Conservation (phyloP, 371 early-diverging fungal species). For the Mucor ambiguus region DNA sequence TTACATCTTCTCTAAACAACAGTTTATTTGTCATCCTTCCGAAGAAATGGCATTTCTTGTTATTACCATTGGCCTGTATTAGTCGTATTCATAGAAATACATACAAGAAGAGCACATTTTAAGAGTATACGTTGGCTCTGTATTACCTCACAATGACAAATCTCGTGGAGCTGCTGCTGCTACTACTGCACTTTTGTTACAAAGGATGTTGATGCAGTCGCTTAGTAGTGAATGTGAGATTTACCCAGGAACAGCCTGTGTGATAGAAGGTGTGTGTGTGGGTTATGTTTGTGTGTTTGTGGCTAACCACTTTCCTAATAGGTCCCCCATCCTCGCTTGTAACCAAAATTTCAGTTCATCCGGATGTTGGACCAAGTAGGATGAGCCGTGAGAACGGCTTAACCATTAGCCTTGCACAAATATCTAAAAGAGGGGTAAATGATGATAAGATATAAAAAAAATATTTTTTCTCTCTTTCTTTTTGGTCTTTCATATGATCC, state of each 20-base stretch:
- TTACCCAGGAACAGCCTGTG: not conserved
- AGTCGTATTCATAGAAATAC: not conserved
- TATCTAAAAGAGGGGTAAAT: constrained; percentile 4
- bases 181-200: no score
- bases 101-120: not conserved
- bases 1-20: not conserved
- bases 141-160: not conserved
- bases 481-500: not conserved
- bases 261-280: not conserved
- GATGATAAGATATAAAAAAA: constrained; percentile 3
- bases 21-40: not conserved
- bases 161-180: not conserved
- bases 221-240: not conserved
- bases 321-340: not conserved
- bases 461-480: not conserved
- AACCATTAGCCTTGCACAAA: constrained; percentile 6
- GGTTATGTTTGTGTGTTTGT: not conserved
- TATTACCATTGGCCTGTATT: not conserved
- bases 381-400: not conserved
- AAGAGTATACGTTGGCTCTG: not conserved
- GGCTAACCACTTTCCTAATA: not conserved
- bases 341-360: not conserved
- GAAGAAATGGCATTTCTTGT: not conserved
- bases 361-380: not conserved
- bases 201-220: not conserved